phyloP scores from a whole-genome alignment of 257 asterid genomes.

The Solanum tarijense region DNA sequence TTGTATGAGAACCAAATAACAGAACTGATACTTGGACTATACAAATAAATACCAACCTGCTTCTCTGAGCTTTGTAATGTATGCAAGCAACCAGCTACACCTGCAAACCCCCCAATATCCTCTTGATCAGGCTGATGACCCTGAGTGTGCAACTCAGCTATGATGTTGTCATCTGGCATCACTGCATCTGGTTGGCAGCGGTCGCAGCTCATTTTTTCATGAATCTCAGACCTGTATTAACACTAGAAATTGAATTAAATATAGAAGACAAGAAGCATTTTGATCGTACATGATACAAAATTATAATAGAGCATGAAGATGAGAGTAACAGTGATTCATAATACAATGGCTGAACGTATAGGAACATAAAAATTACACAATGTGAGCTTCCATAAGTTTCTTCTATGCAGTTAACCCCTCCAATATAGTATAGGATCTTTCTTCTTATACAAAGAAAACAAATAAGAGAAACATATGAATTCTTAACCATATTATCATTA shows the following conservation, averaged over 20 bases:
- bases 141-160: slow-evolving; percentile 15
- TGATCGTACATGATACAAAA: neutral
- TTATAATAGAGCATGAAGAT: neutral
- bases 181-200: slow-evolving; percentile 51
- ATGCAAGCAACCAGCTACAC: slow-evolving; percentile 56
- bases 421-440: neutral
- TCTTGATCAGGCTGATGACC: slow-evolving; percentile 39
- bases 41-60: slow-evolving; percentile 42
- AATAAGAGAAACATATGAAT: neutral
- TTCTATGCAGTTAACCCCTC: neutral
- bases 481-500: neutral
- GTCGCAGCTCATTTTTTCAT: slow-evolving; percentile 74
- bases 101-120: slow-evolving; percentile 93
- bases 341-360: neutral
- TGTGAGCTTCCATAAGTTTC: neutral
- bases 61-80: slow-evolving; percentile 63
- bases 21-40: neutral
- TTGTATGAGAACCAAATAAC: neutral
- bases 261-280: neutral
- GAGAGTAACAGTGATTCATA: neutral
- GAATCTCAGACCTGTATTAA: slow-evolving; percentile 73
- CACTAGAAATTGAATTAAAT: slow-evolving; percentile 5
- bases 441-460: neutral
- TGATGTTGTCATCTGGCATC: slow-evolving; percentile 13
- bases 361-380: neutral